phyloP scores from a whole-genome alignment of 192 early-diverging fungal species.

The Coemansia sp. region DNA sequence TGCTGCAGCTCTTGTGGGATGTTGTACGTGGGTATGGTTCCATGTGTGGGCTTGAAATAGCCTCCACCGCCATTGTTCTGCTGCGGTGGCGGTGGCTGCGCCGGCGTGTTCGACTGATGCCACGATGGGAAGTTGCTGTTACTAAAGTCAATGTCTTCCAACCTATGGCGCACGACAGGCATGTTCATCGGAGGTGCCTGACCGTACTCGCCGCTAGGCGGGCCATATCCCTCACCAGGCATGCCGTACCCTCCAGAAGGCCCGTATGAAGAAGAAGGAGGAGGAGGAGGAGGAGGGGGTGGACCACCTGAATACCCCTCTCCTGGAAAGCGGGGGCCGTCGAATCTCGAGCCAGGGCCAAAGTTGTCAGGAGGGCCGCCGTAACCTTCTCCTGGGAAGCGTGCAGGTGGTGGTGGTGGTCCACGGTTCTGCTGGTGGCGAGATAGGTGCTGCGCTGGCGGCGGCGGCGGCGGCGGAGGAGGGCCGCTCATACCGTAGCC shows the following conservation, averaged over 20 bases:
- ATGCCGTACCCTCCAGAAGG: constrained; percentile 13
- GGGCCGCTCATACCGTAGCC: constrained; percentile 9
- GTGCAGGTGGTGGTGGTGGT: constrained; percentile 6
- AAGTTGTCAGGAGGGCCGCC: constrained; percentile 11
- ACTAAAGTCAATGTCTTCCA: constrained; percentile 51
- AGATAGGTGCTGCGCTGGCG: constrained; percentile 6
- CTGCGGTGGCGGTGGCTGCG: constrained; percentile 13
- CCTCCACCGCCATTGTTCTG: constrained; percentile 16
- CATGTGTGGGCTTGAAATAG: constrained; percentile 31
- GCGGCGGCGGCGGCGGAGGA: constrained; percentile 6
- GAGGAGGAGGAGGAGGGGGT: neutral
- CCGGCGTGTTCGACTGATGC: constrained; percentile 25
- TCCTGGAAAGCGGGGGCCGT: constrained; percentile 18
- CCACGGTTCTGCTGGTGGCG: constrained; percentile 8
- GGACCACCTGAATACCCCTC: constrained; percentile 13
- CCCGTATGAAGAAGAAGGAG: constrained; percentile 9
- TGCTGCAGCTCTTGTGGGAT: constrained; percentile 53
- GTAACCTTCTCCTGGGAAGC: constrained; percentile 23
- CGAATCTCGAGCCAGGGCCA: constrained; percentile 3
- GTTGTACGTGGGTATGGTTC: constrained; percentile 47
- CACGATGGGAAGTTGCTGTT: constrained; percentile 46
- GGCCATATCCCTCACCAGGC: constrained; percentile 13
- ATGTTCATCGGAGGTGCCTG: constrained; percentile 33
- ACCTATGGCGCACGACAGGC: constrained; percentile 37
- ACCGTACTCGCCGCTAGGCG: constrained; percentile 18